Percentiles rank a stretch among this genome's conserved stretches.
These are phyloP conservation scores for Nakazawaea populi DNA, from an alignment of 805 yeast species.

Conservation along the genomic window DNA sequence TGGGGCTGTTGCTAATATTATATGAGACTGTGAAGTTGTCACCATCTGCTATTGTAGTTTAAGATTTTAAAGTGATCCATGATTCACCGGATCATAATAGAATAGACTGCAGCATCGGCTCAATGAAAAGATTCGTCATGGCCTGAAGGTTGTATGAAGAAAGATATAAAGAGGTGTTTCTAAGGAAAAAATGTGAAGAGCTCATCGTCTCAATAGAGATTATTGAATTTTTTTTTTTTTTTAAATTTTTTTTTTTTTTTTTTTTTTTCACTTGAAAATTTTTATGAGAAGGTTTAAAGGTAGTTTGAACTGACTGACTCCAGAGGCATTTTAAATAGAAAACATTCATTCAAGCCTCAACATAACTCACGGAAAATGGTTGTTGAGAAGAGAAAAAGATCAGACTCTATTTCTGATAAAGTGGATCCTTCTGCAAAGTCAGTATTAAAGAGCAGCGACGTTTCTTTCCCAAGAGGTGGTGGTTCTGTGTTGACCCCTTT, in stretches of 20 bases:
- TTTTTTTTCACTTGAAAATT: constrained; percentile 9
- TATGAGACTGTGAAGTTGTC: too few relatives aligned
- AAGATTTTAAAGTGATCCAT: too few relatives aligned
- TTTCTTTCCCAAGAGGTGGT: constrained; percentile 95
- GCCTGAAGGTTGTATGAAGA: too few relatives aligned
- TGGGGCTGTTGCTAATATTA: too few relatives aligned
- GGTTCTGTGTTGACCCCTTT: constrained; percentile 78
- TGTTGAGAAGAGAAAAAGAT: constrained; percentile 42
- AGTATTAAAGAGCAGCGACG: constrained; percentile 28
- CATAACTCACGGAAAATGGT: constrained; percentile 13
- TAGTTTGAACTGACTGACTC: neutral
- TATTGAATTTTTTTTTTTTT: constrained; percentile 3
- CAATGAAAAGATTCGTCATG: too few relatives aligned
- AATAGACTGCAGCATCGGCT: too few relatives aligned
- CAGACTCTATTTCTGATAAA: constrained; percentile 28
- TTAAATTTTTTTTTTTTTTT: constrained; percentile 6
- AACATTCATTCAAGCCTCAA: neutral
- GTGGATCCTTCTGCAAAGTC: constrained; percentile 19
- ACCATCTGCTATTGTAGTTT: too few relatives aligned
- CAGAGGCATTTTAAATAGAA: too few relatives aligned
- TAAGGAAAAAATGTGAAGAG: neutral
- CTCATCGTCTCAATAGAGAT: neutral
- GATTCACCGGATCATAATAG: too few relatives aligned
- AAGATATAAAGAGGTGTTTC: too few relatives aligned
- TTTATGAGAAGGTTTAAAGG: neutral